Evolutionary conservation across 768 basidiomycete species (phyloP).

Genomic region (Mycena venus): DNA sequence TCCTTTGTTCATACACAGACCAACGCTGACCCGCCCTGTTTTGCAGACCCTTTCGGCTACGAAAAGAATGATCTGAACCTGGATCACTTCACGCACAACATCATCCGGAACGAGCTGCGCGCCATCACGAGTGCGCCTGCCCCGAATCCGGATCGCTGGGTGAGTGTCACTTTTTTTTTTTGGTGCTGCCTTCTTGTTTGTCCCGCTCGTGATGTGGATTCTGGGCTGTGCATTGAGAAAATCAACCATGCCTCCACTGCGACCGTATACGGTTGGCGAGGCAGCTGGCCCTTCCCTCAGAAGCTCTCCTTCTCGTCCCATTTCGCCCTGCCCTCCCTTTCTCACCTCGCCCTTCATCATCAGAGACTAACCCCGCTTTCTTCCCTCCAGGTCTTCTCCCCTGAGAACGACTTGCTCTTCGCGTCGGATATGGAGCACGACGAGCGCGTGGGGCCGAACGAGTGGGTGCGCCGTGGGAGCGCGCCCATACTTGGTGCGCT

Average conservation of each 20-base stretch:
- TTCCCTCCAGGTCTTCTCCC: slow-evolving; percentile 57
- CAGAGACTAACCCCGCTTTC: too few species aligned
- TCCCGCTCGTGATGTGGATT: too few species aligned
- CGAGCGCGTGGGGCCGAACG: slow-evolving; percentile 63
- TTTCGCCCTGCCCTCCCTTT: too few species aligned
- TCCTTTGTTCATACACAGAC: not conserved
- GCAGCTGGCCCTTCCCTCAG: too few species aligned
- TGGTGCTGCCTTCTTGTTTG: too few species aligned
- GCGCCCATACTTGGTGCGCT: slow-evolving; percentile 59
- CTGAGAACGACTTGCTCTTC: slow-evolving; percentile 71
- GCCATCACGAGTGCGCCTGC: slow-evolving; percentile 72
- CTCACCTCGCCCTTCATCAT: too few species aligned
- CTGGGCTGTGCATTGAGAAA: too few species aligned
- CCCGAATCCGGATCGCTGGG: slow-evolving; percentile 70
- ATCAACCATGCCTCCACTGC: too few species aligned
- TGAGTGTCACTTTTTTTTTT: not conserved
- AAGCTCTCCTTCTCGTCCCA: too few species aligned
- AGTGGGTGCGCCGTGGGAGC: slow-evolving; percentile 69
- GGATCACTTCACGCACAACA: slow-evolving; percentile 79
- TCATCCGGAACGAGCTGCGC: slow-evolving; percentile 75
- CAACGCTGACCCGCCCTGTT: not conserved
- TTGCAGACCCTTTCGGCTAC: slow-evolving; percentile 71
- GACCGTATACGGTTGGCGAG: too few species aligned
- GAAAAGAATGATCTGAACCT: slow-evolving; percentile 83
- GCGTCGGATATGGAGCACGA: slow-evolving; percentile 44